A percentile compares a stretch with the other conserved stretches of the same genome.
Evolutionary conservation across 345 rosid genomes (phyloP).

Genomic region (Gossypium raimondii): DNA sequence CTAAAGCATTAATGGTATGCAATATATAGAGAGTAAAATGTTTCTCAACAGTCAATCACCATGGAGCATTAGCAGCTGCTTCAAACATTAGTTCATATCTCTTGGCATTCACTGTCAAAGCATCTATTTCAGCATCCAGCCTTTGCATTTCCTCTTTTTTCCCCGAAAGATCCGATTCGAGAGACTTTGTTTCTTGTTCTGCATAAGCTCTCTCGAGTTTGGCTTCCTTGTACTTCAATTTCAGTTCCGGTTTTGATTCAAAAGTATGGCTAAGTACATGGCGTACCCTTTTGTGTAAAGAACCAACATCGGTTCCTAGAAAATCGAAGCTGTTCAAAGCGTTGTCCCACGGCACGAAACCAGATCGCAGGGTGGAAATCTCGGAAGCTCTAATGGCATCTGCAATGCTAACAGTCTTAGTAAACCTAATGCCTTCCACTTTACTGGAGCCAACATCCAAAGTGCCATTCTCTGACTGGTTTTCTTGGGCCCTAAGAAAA

Average conservation of each 20-base stretch:
- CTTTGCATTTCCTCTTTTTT: slow-evolving; percentile 7
- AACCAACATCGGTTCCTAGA: slow-evolving; percentile 35
- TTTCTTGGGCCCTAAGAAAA: slow-evolving; percentile 3
- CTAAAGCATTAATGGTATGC: background rate
- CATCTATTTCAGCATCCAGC: slow-evolving; percentile 25
- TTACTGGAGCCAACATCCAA: slow-evolving; percentile 21
- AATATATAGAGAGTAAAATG: background rate
- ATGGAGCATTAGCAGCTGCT: slow-evolving; percentile 27
- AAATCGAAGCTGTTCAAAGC: slow-evolving; percentile 26
- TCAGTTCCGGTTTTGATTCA: background rate
- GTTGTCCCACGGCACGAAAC: slow-evolving; percentile 27
- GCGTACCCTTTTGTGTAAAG: slow-evolving; percentile 20
- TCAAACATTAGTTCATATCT: slow-evolving; percentile 20
- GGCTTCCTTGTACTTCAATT: slow-evolving; percentile 23
- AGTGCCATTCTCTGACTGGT: slow-evolving; percentile 24
- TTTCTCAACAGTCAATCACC: slow-evolving; percentile 19
- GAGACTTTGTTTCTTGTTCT: slow-evolving; percentile 15
- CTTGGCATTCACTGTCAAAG: slow-evolving; percentile 3
- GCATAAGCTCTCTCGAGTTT: slow-evolving; percentile 14
- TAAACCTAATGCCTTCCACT: slow-evolving; percentile 27
- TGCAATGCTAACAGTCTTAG: slow-evolving; percentile 24
- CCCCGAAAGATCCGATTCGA: slow-evolving; percentile 23
- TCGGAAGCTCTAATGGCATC: slow-evolving; percentile 38
- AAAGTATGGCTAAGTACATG: slow-evolving; percentile 22
- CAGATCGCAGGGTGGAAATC: slow-evolving; percentile 15